Base-by-base conservation (phyloP, 2,329 filamentous ascomycete genomes). In the Phialophora chinensis region DNA sequence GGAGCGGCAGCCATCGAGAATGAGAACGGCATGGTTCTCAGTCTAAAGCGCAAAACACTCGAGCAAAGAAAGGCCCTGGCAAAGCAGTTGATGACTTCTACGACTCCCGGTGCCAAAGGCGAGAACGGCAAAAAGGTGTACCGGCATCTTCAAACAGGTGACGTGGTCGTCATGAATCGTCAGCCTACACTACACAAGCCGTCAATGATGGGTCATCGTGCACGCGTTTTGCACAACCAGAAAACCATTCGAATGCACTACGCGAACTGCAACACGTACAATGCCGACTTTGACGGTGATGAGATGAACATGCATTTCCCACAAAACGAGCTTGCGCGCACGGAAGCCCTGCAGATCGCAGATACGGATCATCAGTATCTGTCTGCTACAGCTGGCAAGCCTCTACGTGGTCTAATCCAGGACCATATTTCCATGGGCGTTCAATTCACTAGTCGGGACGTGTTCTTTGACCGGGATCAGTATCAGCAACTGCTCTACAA, bases 241-340 rank as follows among this genome's bases (percentile, higher is more conserved):
- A 96, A 96, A 81, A 98, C 95, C 0, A 93, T 99, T 77, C 93
- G 95, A 72, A 98, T 99, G 94, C 95, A 99, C 82, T 99, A 99
- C 80, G 94, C 95, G 74, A 99, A 99, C 78, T 98, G 95, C 79
- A 99, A 99, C 76, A 97, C 95, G 0, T 99, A 99, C 84, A 99
- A 99, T 74, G 95, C 95, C 35, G 95, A 99, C 84, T 99, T 99
- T 76, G 96, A 99, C 75, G 95, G 95, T 78, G 95, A 99, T 77
- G 95, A 99, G 79, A 99, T 99, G 95, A 99, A 99, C 78, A 96
- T 99, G 93, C 95, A 99, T 80, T 98, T 99, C 75, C 95, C 95
- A 1, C 95, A 99, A 74, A 98, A 97, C 73, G 96, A 98, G 77
- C 85, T 98, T 71, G 95, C 95, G 17, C 87, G 95, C 72, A 91